Base-by-base conservation (phyloP, 306 rosid genomes). In the Cicer bijugum region DNA sequence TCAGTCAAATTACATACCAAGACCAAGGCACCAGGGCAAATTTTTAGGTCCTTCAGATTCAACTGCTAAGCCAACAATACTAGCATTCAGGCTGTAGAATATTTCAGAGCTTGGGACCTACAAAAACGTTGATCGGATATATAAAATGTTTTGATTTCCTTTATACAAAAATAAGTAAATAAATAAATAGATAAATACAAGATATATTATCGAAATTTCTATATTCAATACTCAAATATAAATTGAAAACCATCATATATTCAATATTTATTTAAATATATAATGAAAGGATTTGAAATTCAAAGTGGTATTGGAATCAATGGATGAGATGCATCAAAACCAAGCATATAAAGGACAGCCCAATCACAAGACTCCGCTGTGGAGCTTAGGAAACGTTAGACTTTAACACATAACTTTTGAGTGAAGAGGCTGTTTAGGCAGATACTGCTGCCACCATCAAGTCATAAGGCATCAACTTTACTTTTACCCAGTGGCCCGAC, bases 51-150 rank as follows among this genome's bases (percentile, higher is more conserved):
- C 85, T 71, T 86, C 84, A 80, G 88, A 79, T 82, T 90, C 84
- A 82, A 86, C 83, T 15, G 97, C 95, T 80, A 94, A 89, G 73
- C 96, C 98, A 74, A 91, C 97, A 69, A 89, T 88, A 67, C 86
- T 81, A 78, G 88, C 97, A 74, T 91, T 94, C 86, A 94, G 79
- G 82, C 92, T 81, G 84, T 84, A 88, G 83, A 83, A 84, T 60
- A 78, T 66, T 69, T 94, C 93, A 53, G 88, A 78, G 69, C 81
- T 79, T 56, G 97, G 90, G 76, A 94, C 92, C 98, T 94, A 47
- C 81, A 74, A 85, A 76, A 69, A 60, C 62, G 70, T 51, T 8
- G 67, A 40, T 9, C 17, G 39, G 53, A 45, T 45, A 67, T 61
- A 60, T 81, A 19, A 11, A 63, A 53, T 8, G 63, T 37, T 9